Base-by-base conservation (phyloP, 2,329 filamentous ascomycete genomes). In the Aspergillus flavus region DNA sequence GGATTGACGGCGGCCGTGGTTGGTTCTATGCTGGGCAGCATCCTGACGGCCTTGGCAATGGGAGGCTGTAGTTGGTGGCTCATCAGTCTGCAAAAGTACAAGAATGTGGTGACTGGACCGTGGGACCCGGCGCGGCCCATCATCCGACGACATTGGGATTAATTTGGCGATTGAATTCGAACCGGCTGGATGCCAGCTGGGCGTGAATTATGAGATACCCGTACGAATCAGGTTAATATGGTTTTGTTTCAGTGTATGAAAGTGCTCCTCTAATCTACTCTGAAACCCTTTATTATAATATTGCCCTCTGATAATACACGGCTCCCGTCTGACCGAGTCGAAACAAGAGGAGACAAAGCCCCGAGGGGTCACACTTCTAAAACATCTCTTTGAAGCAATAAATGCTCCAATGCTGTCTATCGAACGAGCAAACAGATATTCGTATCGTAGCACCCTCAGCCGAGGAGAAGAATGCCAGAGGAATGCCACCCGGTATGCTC, bases 51-150 rank as follows among this genome's bases (percentile, higher is more conserved):
- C 5, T 76, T 97, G 59, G 89, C 89, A 2, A 96, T 97, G 88
- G 95, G 94, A 1, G 90, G 93, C 14, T 97, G 94, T 76, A 96
- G 93, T 75, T 98, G 94, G 94, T 98, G 95, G 94, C 81, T 99
- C 66, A 98, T 99, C 73, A 92, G 93, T 10, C 79, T 99, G 77
- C 95, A 99, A 80, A 94, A 96, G 81, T 99, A 98, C 80, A 99
- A 99, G 83, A 98, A 98, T 76, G 95, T 98, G 80, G 97, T 99
- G 69, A 92, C 94, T 73, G 95, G 95, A 50, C 95, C 95, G 1
- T 99, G 95, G 95, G 95, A 99, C 80, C 94, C 94, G 23, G 95
- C 95, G 7, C 86, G 94, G 74, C 95, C 95, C 11, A 76, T 82
- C 54, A 76, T 82, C 61, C 73, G 78, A 48, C 73, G 78, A 41